These are phyloP conservation scores for Aspergillus candidus DNA, from an alignment of 2,329 filamentous ascomycete species.

Conservation along the genomic window DNA sequence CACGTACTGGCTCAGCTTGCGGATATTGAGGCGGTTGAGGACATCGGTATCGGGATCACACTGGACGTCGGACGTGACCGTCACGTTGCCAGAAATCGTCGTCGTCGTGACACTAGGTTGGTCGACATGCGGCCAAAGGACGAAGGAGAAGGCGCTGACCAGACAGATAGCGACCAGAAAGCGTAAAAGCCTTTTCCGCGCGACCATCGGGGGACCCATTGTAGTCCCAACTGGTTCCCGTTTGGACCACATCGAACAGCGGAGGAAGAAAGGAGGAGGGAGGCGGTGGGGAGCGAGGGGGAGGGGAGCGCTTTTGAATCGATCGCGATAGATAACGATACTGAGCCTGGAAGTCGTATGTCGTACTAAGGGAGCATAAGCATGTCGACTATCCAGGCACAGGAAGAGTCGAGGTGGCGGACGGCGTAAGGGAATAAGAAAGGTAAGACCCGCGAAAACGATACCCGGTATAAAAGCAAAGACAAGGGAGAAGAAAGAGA, in stretches of 20 bases:
- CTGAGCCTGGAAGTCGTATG: slow-evolving; percentile 5
- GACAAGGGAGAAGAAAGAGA: slow-evolving; percentile 10
- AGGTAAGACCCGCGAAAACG: slow-evolving; percentile 1
- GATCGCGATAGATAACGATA: neutral
- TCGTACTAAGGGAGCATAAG: slow-evolving; percentile 13
- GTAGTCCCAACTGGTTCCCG: slow-evolving; percentile 2
- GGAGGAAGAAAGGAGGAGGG: no score
- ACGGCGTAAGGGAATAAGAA: slow-evolving; percentile 1
- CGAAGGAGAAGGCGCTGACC: slow-evolving; percentile 19
- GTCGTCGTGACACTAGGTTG: slow-evolving; percentile 10
- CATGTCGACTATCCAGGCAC: slow-evolving; percentile 12
- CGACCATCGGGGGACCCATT: slow-evolving; percentile 24
- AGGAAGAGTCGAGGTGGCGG: neutral
- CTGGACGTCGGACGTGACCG: slow-evolving; percentile 21
- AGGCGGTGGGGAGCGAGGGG: no score
- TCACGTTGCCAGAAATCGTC: slow-evolving; percentile 22
- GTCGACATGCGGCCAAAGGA: slow-evolving; percentile 23
- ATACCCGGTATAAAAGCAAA: slow-evolving; percentile 1
- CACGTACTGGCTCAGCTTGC: slow-evolving; percentile 24
- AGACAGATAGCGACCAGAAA: slow-evolving; percentile 22
- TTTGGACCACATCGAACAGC: no score
- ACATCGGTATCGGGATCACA: slow-evolving; percentile 25
- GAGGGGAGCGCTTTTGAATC: neutral
- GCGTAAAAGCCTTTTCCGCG: slow-evolving; percentile 29
- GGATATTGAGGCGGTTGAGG: slow-evolving; percentile 19